Evolutionary conservation across 2,329 filamentous ascomycete species (phyloP), one percentile per base, ranked within the genome.

Genomic region (Neofusicoccum ribis): DNA sequence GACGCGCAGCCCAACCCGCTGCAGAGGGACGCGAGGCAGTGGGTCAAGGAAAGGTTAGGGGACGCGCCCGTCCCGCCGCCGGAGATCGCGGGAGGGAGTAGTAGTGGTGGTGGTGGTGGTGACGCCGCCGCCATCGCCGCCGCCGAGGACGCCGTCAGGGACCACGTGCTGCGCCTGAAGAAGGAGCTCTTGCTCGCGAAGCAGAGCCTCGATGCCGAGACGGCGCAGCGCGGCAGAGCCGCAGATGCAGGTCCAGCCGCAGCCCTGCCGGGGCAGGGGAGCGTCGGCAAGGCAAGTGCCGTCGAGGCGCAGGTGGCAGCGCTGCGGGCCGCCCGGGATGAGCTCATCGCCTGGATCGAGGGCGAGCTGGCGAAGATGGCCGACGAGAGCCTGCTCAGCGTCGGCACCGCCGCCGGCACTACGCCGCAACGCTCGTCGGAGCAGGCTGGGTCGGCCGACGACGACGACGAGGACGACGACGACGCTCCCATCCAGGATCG

Each of bases 301-400:
- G 27, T 77, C 36, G 68, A 71, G 15, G 65, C 70, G n/a, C 74
- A 78, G 66, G 72, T 79, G 0, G 67, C 68, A 54, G 81, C 80
- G 3, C 72, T 85, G 31, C 74, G 80, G 59, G 72, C 73, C 43
- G 82, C 81, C 12, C 77, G 82, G 50, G 77, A 83, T 65, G 81
- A 83, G 66, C 72, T 85, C 49, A 77, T 84, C 5, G 74, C 79
- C 50, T 85, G 83, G 83, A 77, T 85, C 6, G 82, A 85, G 69
- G 77, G 78, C 46, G 82, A 83, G 49, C 69, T 85, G 51, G 75
- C 79, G 17, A 80, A 78, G 67, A 68, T 80, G 66, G 72, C 74
- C 41, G 75, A 78, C 23, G 2, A 66, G 74, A 52, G 76, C 77
- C 50, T 71, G 70, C 12, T 54, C 67, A 56, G 51, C 47, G 41